Percentiles rank a stretch among this genome's conserved stretches.
Evolutionary conservation across 305 asterid genomes (phyloP).

Genomic region (Lippia alba): DNA sequence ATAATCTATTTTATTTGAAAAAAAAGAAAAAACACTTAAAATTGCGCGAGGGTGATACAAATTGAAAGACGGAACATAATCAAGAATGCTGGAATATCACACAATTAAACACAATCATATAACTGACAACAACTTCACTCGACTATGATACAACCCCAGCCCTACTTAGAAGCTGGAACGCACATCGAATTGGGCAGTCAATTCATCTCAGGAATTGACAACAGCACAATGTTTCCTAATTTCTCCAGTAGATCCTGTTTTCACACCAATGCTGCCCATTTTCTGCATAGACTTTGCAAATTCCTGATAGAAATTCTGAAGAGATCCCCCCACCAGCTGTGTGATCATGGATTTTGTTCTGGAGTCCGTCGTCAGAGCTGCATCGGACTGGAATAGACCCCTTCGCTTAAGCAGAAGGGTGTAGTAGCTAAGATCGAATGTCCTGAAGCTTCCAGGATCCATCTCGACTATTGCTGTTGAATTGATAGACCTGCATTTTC

Average conservation of each 20-base stretch:
- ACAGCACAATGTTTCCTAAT: constrained; percentile 70
- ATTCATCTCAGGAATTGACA: constrained; percentile 43
- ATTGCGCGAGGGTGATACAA: too few species aligned
- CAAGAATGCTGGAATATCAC: neutral
- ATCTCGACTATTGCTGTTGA: constrained; percentile 58
- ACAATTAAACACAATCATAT: neutral
- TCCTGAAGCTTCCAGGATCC: constrained; percentile 78
- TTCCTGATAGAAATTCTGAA: constrained; percentile 46
- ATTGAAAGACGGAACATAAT: neutral
- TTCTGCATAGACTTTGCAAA: constrained; percentile 79
- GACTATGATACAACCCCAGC: neutral
- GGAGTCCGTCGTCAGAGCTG: constrained; percentile 57
- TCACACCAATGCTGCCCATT: constrained; percentile 64
- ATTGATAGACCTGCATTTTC: constrained; percentile 55
- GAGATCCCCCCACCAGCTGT: constrained; percentile 48
- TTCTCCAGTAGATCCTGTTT: constrained; percentile 66
- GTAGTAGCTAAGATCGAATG: constrained; percentile 73
- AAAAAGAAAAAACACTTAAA: too few species aligned
- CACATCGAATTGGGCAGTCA: neutral
- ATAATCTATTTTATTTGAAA: too few species aligned
- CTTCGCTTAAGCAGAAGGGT: constrained; percentile 58
- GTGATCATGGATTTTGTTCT: constrained; percentile 50
- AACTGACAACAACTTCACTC: neutral
- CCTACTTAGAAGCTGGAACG: neutral
- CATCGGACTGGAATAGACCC: constrained; percentile 76